phyloP scores from a whole-genome alignment of 2,329 filamentous ascomycete species.

The Cyanodermella asteris region DNA sequence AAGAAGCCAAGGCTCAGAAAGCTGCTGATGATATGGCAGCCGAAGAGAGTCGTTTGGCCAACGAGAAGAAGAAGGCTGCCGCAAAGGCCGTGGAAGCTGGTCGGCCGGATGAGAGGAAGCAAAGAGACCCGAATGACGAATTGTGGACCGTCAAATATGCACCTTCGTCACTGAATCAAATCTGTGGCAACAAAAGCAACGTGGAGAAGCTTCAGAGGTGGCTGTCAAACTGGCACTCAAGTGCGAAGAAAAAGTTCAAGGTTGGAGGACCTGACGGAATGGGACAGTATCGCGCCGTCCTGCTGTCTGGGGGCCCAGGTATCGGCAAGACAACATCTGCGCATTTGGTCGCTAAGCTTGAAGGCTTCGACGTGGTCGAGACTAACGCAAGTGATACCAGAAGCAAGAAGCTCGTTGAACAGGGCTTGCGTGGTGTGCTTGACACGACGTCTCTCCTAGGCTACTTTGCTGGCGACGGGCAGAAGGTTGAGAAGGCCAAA shows the following conservation, averaged over 20 bases:
- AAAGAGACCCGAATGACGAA: slow-evolving; percentile 33
- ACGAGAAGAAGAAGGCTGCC: slow-evolving; percentile 17
- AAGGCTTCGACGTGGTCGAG: slow-evolving; percentile 84
- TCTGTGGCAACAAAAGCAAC: slow-evolving; percentile 79
- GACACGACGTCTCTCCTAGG: slow-evolving; percentile 84
- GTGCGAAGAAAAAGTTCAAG: slow-evolving; percentile 61
- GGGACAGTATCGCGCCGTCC: slow-evolving; percentile 68
- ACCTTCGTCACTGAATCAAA: slow-evolving; percentile 61
- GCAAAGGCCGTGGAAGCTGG: slow-evolving; percentile 26
- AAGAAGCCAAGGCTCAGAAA: slow-evolving; percentile 60
- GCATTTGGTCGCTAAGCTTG: slow-evolving; percentile 77
- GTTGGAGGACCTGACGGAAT: slow-evolving; percentile 64
- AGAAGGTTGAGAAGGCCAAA: slow-evolving; percentile 56
- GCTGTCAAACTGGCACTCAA: slow-evolving; percentile 63
- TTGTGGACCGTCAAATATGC: slow-evolving; percentile 94
- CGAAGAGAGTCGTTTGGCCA: too few species aligned
- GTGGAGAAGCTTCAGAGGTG: slow-evolving; percentile 81
- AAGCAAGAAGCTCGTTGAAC: slow-evolving; percentile 89
- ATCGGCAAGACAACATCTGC: slow-evolving; percentile 97
- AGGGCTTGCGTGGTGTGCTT: slow-evolving; percentile 68
- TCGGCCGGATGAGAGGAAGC: slow-evolving; percentile 10
- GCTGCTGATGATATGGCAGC: slow-evolving; percentile 70
- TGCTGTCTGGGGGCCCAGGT: slow-evolving; percentile 83
- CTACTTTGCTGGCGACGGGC: slow-evolving; percentile 69
- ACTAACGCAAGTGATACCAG: slow-evolving; percentile 88